Evolutionary conservation across 768 basidiomycete genomes (phyloP).

Genomic region (Heimioporus sp.): DNA sequence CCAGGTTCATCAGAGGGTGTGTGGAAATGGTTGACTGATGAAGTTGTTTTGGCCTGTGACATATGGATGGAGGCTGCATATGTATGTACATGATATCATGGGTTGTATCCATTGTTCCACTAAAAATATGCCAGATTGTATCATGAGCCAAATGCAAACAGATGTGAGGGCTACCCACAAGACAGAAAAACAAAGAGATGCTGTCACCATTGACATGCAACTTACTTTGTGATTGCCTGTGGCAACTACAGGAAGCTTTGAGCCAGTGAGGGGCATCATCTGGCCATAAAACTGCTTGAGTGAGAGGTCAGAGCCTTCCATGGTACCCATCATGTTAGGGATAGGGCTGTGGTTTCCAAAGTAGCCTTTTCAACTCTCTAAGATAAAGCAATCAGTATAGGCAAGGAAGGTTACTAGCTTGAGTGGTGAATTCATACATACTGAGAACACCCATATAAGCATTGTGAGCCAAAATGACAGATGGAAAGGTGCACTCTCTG

Average conservation of each 20-base stretch:
- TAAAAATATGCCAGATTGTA: too few species aligned
- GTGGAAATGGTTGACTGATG: slow-evolving; percentile 26
- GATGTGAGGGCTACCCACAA: too few species aligned
- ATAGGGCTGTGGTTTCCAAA: slow-evolving; percentile 27
- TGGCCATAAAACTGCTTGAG: slow-evolving; percentile 29
- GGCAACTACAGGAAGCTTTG: slow-evolving; percentile 27
- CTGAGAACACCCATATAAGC: slow-evolving; percentile 6
- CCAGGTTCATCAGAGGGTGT: slow-evolving; percentile 28
- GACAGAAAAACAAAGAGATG: not conserved
- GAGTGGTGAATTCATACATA: slow-evolving; percentile 26
- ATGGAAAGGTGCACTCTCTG: slow-evolving; percentile 17
- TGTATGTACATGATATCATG: slow-evolving; percentile 27
- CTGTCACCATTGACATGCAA: not conserved
- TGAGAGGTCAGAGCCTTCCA: slow-evolving; percentile 24
- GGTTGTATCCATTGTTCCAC: slow-evolving; percentile 9
- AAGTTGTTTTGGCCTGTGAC: slow-evolving; percentile 24
- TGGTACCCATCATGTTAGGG: slow-evolving; percentile 23
- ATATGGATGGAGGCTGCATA: slow-evolving; percentile 26
- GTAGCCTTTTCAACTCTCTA: slow-evolving; percentile 30
- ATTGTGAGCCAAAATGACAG: not conserved
- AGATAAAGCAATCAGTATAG: slow-evolving; percentile 28
- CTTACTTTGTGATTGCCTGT: slow-evolving; percentile 26
- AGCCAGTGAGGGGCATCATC: slow-evolving; percentile 22
- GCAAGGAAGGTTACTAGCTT: slow-evolving; percentile 26
- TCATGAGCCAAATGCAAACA: too few species aligned